Evolutionary conservation across 768 basidiomycete genomes (phyloP), one percentile per base, ranked within the genome.

Genomic region (Lactarius hengduanensis): DNA sequence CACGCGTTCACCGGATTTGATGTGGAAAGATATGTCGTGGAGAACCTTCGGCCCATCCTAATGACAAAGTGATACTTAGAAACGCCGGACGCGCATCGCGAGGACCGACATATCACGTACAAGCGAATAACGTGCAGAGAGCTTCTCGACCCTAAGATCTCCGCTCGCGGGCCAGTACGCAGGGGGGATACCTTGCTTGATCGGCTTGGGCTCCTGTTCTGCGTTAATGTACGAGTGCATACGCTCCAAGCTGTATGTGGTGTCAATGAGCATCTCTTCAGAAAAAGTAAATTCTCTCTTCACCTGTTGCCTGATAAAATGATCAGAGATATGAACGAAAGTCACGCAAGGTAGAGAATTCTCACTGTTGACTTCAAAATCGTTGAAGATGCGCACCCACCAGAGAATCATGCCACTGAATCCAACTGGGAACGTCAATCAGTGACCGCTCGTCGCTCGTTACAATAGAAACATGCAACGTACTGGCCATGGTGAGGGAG

Each of bases 151-250:
- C 4, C 74, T 71, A n/a, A 87, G 75, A 15, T 79, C 75, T 1
- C 86, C 86, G 34, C 82, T 83, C 1, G 86, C 78, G 4, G 86
- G 86, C 86, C 86, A 88, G 64, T 85, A 83, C 0, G 86, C 86
- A 4, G 86, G 85, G 4, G 86, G 86, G n/a, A 79, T 72, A 2
- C 81, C 81, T 6, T 75, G 67, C 32, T 74, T 67, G 0, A 77
- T 77, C 1, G 80, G 67, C 61, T 77, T 76, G 0, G 80, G 79
- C 72, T 88, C 86, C 64, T 84, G 83, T 59, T 85, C 84, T 53
- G 85, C 83, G n/a, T 77, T 74, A 43, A 86, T 72, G 70, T 86
- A 87, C 57, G 82, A 82, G 56, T 82, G 77, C 53, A 87, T 79
- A 53, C 86, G 80, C 71, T 85, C 80, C 57, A 82, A 64, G 64